Conservation (phyloP, 805 yeast species). For the Soucietia sequanensis region DNA sequence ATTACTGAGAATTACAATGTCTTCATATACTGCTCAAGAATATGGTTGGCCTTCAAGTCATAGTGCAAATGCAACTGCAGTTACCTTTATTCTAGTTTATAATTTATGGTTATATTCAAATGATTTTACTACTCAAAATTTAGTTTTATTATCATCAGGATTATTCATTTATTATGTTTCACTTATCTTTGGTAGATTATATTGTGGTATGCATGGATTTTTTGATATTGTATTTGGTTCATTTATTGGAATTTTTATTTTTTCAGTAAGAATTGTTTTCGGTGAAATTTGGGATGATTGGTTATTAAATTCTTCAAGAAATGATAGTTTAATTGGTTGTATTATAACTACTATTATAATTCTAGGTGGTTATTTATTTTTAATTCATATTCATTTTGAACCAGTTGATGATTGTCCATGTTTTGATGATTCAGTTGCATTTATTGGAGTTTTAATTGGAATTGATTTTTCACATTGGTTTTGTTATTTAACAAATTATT, state of each 20-base stretch:
- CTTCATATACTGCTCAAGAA: conserved; percentile 87
- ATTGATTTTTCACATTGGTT: conserved; percentile 62
- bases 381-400: conserved; percentile 69
- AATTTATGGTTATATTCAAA: conserved; percentile 7
- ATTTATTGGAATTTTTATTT: conserved; percentile 56
- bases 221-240: conserved; percentile 71
- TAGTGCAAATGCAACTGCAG: conserved; percentile 91
- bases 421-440: conserved; percentile 92
- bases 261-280: conserved; percentile 42
- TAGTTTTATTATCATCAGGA: conserved; percentile 14
- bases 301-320: conserved; percentile 28
- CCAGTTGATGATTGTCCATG: conserved; percentile 97
- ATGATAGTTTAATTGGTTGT: conserved; percentile 15
- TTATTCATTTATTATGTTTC: conserved; percentile 55
- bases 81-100: conserved; percentile 48
- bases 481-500: conserved; percentile 30
- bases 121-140: conserved; percentile 9
- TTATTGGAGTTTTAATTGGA: conserved; percentile 84
- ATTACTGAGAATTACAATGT: conserved; percentile 81
- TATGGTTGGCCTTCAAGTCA: conserved; percentile 96
- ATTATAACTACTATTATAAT: conserved; percentile 35
- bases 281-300: conserved; percentile 48
- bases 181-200: conserved; percentile 75
- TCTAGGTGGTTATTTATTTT: conserved; percentile 39
- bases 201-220: conserved; percentile 98